These are phyloP conservation scores for Brassica carinata DNA, from an alignment of 345 rosid genomes.

Conservation along the genomic window DNA sequence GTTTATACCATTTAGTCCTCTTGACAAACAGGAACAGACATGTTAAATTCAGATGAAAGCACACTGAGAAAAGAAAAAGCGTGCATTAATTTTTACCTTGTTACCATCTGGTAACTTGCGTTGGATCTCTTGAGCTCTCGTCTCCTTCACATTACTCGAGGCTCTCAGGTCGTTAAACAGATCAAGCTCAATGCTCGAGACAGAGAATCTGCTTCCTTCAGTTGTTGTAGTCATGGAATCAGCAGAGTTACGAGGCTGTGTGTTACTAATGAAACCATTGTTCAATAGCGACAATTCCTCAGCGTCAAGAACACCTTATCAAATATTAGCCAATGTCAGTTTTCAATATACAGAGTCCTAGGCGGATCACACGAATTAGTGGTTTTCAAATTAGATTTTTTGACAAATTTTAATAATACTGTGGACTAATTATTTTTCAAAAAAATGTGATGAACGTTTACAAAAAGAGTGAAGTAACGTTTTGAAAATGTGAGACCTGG, in stretches of 20 bases:
- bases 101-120: constrained; percentile 20
- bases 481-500: constrained; percentile 31
- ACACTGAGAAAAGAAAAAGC: neutral
- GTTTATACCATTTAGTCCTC: neutral
- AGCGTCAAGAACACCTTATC: constrained; percentile 38
- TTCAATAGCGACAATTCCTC: constrained; percentile 35
- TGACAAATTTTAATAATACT: no score
- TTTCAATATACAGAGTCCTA: neutral
- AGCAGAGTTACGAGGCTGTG: constrained; percentile 11
- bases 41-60: neutral
- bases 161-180: constrained; percentile 33
- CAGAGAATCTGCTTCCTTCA: constrained; percentile 27
- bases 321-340: neutral
- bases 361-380: no score
- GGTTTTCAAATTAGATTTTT: no score
- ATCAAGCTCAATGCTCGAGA: constrained; percentile 36
- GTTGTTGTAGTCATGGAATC: constrained; percentile 20
- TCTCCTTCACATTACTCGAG: constrained; percentile 8
- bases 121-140: constrained; percentile 14
- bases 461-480: neutral
- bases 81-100: constrained; percentile 30
- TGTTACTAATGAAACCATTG: constrained; percentile 24
- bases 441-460: neutral
- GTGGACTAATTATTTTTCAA: neutral
- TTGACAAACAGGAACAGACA: neutral